Evolutionary conservation across 495 filamentous ascomycete genomes (phyloP), one percentile per base, ranked within the genome.

Genomic region (Daldinia loculata): DNA sequence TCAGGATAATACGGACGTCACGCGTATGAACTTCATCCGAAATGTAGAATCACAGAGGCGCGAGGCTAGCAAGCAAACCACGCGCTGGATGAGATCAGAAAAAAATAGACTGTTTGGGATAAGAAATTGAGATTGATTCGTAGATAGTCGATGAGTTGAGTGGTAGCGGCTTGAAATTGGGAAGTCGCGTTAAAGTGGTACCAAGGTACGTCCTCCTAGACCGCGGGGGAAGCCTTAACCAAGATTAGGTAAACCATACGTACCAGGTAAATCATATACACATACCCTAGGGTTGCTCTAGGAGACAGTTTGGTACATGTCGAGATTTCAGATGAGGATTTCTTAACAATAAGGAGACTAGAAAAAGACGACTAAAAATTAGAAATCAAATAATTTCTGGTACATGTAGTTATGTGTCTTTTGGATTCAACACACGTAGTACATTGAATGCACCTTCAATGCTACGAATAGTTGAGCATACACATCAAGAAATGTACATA

Each of bases 121-220:
- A 48, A 32, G 4, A 43, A 63, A 67, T 48, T 26, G 39, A 11
- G 6, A n/a, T n/a, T 17, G n/a, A 30, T 53, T 53, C 12, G 27
- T 30, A 53, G 14, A 14, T 15, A 11, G 24, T 29, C n/a, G 15
- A 53, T 30, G 27, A 29, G 24, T 30, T 6, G 50, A 30, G 14
- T 53, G 26, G 53, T 61, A 50, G 41, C 29, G 51, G 61, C 39
- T 66, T 53, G 27, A 71, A 56, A 30, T 50, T 27, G 41, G 24
- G 38, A 63, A 71, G 58, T 71, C 69, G 69, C 69, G 63, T 67
- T 60, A 39, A 63, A 59, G 53, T 58, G 69, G 69, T 67, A 71
- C 63, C 17, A 27, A 45, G 59, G 27, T 55, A 64, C 56, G 19
- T 43, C 6, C 15, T 22, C 34, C 32, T 41, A 26, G 34, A 17